phyloP scores from a whole-genome alignment of 2,329 filamentous ascomycete species.

The Saccharata proteae region DNA sequence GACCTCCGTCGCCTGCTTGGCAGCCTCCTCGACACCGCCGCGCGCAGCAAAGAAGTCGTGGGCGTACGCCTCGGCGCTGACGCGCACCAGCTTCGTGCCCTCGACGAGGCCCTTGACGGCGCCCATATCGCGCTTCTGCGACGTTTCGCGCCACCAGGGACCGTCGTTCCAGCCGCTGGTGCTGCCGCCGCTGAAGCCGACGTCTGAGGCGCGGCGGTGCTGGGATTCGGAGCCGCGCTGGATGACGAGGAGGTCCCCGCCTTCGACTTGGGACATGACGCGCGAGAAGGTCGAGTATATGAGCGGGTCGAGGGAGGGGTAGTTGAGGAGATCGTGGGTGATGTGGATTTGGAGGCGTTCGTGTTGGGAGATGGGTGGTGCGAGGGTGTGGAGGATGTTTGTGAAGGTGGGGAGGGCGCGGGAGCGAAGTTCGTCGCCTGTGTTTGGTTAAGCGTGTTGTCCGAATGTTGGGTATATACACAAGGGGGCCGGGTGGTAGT shows the following conservation, averaged over 20 bases:
- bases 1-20: slow-evolving; percentile 64
- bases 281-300: slow-evolving; percentile 85
- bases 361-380: slow-evolving; percentile 91
- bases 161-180: slow-evolving; percentile 73
- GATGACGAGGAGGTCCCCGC: slow-evolving; percentile 85
- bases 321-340: slow-evolving; percentile 88
- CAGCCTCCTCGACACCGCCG: slow-evolving; percentile 71
- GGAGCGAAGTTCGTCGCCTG: slow-evolving; percentile 59
- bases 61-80: slow-evolving; percentile 78
- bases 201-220: slow-evolving; percentile 52
- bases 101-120: slow-evolving; percentile 69
- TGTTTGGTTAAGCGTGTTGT: slow-evolving; percentile 1
- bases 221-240: slow-evolving; percentile 83
- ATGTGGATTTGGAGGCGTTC: slow-evolving; percentile 96
- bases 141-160: slow-evolving; percentile 81
- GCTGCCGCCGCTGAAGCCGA: slow-evolving; percentile 35
- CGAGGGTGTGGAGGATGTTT: slow-evolving; percentile 86
- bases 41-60: slow-evolving; percentile 67
- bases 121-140: slow-evolving; percentile 61
- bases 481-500: slow-evolving; percentile 10
- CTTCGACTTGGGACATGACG: slow-evolving; percentile 98
- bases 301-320: slow-evolving; percentile 85
- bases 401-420: slow-evolving; percentile 90
- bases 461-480: neutral
- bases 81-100: slow-evolving; percentile 82